phyloP scores from a whole-genome alignment of 108 stramenopile genomes.

The Aurantiochytrium sp. region DNA sequence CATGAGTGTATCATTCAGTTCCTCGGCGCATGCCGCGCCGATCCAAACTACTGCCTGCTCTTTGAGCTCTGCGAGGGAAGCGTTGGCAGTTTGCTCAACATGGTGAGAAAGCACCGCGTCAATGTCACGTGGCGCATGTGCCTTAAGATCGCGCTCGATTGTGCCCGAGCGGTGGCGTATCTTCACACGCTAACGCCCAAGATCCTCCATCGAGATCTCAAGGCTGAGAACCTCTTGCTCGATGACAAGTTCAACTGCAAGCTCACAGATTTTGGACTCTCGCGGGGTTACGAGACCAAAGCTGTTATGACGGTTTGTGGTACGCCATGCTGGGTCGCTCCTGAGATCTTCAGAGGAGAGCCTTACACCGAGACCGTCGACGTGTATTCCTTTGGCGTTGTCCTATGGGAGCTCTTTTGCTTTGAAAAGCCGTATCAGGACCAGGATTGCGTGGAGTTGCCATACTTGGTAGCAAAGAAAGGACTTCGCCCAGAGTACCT shows the following conservation, averaged over 20 bases:
- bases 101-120: not conserved
- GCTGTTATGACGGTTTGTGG: constrained; percentile 22
- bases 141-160: not conserved
- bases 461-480: constrained; percentile 20
- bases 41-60: constrained; percentile 19
- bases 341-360: constrained; percentile 24
- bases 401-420: constrained; percentile 26
- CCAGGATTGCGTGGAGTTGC: constrained; percentile 20
- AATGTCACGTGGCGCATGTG: constrained; percentile 21
- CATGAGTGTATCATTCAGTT: constrained; percentile 23
- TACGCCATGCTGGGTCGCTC: constrained; percentile 24
- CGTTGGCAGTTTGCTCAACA: constrained; percentile 2
- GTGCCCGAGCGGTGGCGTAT: not conserved
- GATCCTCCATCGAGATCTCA: constrained; percentile 20
- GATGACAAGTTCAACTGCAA: constrained; percentile 23
- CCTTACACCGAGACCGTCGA: constrained; percentile 22
- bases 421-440: constrained; percentile 22
- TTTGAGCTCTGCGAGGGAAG: constrained; percentile 23
- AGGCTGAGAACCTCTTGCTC: constrained; percentile 22
- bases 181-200: constrained; percentile 1
- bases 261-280: constrained; percentile 22
- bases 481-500: not conserved
- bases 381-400: constrained; percentile 20
- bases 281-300: constrained; percentile 1
- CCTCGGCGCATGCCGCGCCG: not conserved